Evolutionary conservation across 2,329 filamentous ascomycete genomes (phyloP).

Genomic region (Sarocladium oryzae): DNA sequence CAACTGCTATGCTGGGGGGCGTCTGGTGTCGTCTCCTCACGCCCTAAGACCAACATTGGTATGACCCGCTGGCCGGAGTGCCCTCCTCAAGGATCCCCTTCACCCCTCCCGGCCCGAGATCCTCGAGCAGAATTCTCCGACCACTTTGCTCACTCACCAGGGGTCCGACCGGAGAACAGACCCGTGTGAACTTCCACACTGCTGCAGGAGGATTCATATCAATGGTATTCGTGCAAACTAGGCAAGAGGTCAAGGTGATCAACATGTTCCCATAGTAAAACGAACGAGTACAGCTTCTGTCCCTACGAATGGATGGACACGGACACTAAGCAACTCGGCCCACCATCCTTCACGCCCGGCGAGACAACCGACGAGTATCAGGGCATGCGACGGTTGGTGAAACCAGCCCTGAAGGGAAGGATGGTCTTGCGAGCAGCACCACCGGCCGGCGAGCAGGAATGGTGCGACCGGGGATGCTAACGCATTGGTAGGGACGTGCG

Average conservation of each 20-base stretch:
- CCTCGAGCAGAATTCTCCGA: slow-evolving; percentile 8
- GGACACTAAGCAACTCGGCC: too few species aligned
- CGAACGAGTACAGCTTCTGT: too few species aligned
- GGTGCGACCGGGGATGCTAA: slow-evolving; percentile 1
- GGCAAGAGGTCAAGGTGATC: not conserved
- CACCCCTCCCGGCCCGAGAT: slow-evolving; percentile 9
- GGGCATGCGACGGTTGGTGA: slow-evolving; percentile 7
- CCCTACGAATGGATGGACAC: too few species aligned
- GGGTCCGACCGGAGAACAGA: not conserved
- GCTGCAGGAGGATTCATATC: too few species aligned
- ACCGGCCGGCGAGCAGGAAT: not conserved
- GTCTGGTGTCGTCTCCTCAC: not conserved
- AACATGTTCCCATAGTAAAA: not conserved
- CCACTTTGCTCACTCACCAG: not conserved
- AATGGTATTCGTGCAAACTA: too few species aligned
- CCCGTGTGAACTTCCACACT: not conserved
- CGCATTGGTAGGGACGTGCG: slow-evolving; percentile 6
- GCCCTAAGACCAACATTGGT: not conserved
- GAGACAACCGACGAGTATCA: slow-evolving; percentile 8
- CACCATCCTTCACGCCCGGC: not conserved
- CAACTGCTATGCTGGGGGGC: not conserved
- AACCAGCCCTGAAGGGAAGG: not conserved
- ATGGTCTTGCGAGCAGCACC: not conserved
- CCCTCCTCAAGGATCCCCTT: not conserved
- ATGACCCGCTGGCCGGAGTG: slow-evolving; percentile 2